Evolutionary conservation across 345 rosid species (phyloP).

Genomic region (Bruguiera gymnorhiza): DNA sequence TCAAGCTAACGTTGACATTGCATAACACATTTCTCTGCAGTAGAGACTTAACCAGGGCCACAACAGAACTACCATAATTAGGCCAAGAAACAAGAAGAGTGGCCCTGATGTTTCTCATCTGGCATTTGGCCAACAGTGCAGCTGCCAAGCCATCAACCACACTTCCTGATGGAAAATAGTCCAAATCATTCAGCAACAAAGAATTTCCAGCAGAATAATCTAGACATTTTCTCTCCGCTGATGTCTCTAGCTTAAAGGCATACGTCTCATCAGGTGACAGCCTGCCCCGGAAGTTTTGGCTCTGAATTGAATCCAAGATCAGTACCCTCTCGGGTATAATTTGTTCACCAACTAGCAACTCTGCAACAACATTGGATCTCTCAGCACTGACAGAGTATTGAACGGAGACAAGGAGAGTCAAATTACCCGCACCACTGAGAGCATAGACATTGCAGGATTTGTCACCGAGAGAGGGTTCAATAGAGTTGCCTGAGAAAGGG

Average conservation of each 20-base stretch:
- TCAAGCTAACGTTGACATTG: conserved; percentile 33
- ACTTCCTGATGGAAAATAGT: conserved; percentile 89
- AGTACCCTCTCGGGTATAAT: conserved; percentile 69
- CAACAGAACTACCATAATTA: conserved; percentile 49
- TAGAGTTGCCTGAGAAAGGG: conserved; percentile 57
- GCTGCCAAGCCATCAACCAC: conserved; percentile 80
- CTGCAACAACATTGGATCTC: conserved; percentile 65
- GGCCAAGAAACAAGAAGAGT: conserved; percentile 79
- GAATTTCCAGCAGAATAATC: conserved; percentile 24
- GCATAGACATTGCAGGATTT: conserved; percentile 80
- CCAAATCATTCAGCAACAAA: conserved; percentile 46
- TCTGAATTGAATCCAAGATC: conserved; percentile 72
- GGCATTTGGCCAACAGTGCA: conserved; percentile 70
- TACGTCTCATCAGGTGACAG: conserved; percentile 69
- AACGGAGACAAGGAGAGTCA: conserved; percentile 50
- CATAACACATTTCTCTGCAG: conserved; percentile 48
- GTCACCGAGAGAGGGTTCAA: conserved; percentile 63
- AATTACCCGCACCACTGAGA: conserved; percentile 33
- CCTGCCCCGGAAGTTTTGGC: conserved; percentile 70
- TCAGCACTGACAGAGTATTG: conserved; percentile 65
- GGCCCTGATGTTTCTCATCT: conserved; percentile 70
- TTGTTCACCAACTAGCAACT: conserved; percentile 58
- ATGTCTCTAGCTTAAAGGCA: conserved; percentile 81
- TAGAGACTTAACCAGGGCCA: conserved; percentile 46
- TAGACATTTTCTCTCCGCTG: conserved; percentile 45